Base-by-base conservation (phyloP, 2,329 filamentous ascomycete genomes). In the Alternaria hordeiaustralica region DNA sequence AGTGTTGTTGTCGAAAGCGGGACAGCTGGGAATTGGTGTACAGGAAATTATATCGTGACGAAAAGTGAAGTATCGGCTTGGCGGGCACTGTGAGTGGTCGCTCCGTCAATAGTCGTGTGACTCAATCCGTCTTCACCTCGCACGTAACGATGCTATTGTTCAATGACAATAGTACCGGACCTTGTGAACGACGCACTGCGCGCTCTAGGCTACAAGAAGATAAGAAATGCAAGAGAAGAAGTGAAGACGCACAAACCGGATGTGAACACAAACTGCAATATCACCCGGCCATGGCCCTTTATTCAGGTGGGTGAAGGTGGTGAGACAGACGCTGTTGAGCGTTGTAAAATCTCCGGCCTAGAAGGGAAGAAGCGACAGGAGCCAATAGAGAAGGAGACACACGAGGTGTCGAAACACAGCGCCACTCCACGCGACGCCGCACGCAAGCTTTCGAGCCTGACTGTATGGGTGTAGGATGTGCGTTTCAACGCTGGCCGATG, bases 401-500 rank as follows among this genome's bases (percentile, higher is more conserved):
- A 58, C 58, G 50, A 65, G 63, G 66, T 61, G 62, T 73, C 76
- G 75, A 79, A 80, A 79, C 78, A 65, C 68, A 69, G 71, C 71
- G 73, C 75, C 72, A 77, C 72, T 64, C 64, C 71, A 73, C 68
- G 67, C 67, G 68, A 73, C 64, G 66, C 63, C 64, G 69, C 69
- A 75, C 63, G 75, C 64, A 78, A 75, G 73, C 76, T 73, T 74
- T 64, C 69, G 70, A 71, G 72, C 73, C 71, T 77, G 69, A 71
- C 58, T 72, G 63, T 63, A 49, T 73, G 71, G 63, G 66, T 75
- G 70, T 74, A 70, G 66, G 71, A 75, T 76, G 66, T 73, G 67
- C 62, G 76, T 78, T 78, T 79, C 76, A 78, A 72, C 67, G 62
- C 63, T 58, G 75, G 66, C 75, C 75, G 71, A 70, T 68, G 63